Evolutionary conservation across 169 alveolate genomes (phyloP).

Genomic region (Plasmodium knowlesi): DNA sequence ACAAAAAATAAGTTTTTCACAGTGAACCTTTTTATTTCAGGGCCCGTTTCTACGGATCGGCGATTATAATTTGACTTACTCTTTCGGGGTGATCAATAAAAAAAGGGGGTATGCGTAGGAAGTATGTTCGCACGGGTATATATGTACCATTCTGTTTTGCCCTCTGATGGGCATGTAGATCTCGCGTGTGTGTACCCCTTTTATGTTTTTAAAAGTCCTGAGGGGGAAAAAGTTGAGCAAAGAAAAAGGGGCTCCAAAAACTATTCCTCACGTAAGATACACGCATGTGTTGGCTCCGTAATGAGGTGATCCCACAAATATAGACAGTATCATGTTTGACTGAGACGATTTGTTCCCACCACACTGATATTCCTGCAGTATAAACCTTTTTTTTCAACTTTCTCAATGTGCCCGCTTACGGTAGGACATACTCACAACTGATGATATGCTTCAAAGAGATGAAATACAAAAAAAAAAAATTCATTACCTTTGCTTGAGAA

Average conservation of each 20-base stretch:
- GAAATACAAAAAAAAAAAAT: neutral
- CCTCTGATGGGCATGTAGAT: neutral
- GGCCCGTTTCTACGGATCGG: slow-evolving; percentile 64
- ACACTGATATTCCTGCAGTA: neutral
- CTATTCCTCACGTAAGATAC: neutral
- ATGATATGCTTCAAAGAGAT: neutral
- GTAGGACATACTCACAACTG: neutral
- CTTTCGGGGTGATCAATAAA: neutral
- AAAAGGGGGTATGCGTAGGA: neutral
- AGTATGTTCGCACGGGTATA: neutral
- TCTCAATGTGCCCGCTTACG: neutral
- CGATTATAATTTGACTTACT: slow-evolving; percentile 20
- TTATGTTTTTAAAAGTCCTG: neutral
- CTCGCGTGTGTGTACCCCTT: neutral
- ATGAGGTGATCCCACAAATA: neutral
- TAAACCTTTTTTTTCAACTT: neutral
- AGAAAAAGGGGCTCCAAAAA: neutral
- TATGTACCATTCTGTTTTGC: neutral
- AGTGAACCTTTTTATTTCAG: slow-evolving; percentile 37
- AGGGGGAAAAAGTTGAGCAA: neutral
- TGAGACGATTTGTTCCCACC: neutral
- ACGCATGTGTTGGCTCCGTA: neutral
- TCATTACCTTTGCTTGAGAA: neutral
- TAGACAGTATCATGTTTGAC: neutral
- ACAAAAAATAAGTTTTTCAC: slow-evolving; percentile 63